Conservation (phyloP, 257 asterid genomes). For the Fraxinus excelsior region DNA sequence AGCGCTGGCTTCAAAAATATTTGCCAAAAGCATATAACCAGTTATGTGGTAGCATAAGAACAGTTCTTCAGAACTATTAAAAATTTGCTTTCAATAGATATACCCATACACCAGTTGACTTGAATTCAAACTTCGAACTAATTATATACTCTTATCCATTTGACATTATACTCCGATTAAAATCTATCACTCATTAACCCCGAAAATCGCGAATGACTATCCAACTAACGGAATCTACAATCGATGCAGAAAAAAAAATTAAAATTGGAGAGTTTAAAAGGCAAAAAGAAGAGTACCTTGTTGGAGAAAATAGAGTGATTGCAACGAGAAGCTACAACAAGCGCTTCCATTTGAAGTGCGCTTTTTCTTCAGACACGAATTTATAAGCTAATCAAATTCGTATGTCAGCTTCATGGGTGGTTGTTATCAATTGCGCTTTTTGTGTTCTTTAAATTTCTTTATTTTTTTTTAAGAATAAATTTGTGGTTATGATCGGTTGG, state of each 20-base stretch:
- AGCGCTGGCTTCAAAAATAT: neutral
- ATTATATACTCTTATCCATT: neutral
- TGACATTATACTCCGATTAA: neutral
- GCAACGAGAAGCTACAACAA: conserved; percentile 35
- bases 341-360: conserved; percentile 51
- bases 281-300: conserved; percentile 35
- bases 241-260: neutral
- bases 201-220: neutral
- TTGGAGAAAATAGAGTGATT: conserved; percentile 26
- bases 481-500: neutral
- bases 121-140: too few species aligned
- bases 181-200: neutral
- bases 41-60: neutral
- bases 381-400: neutral
- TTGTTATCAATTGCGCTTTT: conserved; percentile 22
- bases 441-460: neutral
- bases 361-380: conserved; percentile 34
- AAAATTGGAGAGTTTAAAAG: neutral
- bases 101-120: too few species aligned
- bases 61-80: too few species aligned
- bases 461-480: neutral
- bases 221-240: neutral
- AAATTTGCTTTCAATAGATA: too few species aligned
- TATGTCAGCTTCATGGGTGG: conserved; percentile 5
- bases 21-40: neutral